These are phyloP conservation scores for Phalaenopsis hybrid DNA, from an alignment of 116 monocot genomes.

Conservation along the genomic window DNA sequence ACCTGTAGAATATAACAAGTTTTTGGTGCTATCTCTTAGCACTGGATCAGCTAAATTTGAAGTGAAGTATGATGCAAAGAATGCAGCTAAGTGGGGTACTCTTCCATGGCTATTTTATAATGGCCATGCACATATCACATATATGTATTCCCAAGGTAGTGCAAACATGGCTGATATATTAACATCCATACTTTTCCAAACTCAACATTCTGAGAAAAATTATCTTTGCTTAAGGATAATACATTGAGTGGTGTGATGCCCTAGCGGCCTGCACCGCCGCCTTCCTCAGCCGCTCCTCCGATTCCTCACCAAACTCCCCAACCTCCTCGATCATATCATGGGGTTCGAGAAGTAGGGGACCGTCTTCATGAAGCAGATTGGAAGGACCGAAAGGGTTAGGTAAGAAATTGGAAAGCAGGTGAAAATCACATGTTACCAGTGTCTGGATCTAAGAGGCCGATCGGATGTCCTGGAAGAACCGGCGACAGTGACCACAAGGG, in stretches of 20 bases:
- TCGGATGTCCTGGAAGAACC: conserved; percentile 92
- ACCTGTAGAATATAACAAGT: too few relatives aligned
- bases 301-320: conserved; percentile 1
- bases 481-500: conserved; percentile 97
- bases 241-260: conserved; percentile 22
- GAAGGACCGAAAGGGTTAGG: conserved; percentile 75
- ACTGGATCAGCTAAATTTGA: too few relatives aligned
- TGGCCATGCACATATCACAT: too few relatives aligned
- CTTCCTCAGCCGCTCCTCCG: conserved; percentile 17
- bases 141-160: too few relatives aligned
- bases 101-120: too few relatives aligned
- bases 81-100: too few relatives aligned
- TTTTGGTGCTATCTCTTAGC: too few relatives aligned
- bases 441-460: conserved; percentile 35
- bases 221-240: too few relatives aligned
- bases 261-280: conserved; percentile 61
- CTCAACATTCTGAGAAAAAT: too few relatives aligned
- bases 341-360: conserved; percentile 47
- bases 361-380: conserved; percentile 52
- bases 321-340: conserved; percentile 10
- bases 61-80: too few relatives aligned
- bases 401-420: conserved; percentile 33
- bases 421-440: conserved; percentile 43
- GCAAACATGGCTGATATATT: too few relatives aligned
- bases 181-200: too few relatives aligned